Base-by-base conservation (phyloP, 2,329 filamentous ascomycete genomes). In the Magnaporthiopsis rhizophila region DNA sequence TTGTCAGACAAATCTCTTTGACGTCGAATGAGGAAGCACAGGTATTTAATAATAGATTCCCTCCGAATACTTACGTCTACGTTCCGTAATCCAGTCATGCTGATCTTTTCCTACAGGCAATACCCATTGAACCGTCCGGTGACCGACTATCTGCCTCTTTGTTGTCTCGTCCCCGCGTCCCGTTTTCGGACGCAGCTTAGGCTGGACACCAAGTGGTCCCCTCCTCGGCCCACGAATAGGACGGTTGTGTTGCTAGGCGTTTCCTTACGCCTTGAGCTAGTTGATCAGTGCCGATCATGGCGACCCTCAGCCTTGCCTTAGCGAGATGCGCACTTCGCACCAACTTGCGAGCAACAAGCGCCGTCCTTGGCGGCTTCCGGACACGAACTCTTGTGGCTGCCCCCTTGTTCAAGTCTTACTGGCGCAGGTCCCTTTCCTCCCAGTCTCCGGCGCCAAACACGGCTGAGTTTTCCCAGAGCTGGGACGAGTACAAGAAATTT, bases 401-500 rank as follows among this genome's bases (percentile, higher is more conserved):
- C 7, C 45, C 45, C 7, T n/a, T 53, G 45, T 9, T n/a, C 21
- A n/a, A 21, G 18, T 4, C 21, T 2, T 9, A 8, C 21, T 2
- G 45, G 7, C 45, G 21, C 45, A 53, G 45, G 45, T 3, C 21
- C 21, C 18, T 53, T 9, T 53, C 21, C 45, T n/a, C 18, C 8
- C 45, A 53, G 18, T 21, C 45, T 15, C 18, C 45, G 21, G 45
- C 45, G 45, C 21, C 45, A 53, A 30, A 30, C 18, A 62, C 24
- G 32, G 18, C 61, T 9, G 62, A 59, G n/a, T 61, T 56, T 61
- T 30, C 53, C 18, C 32, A 63, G 18, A 69, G 72, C 57, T 71
- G 80, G 67, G 72, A 79, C 30, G 73, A 74, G 4, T 82, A 78
- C 66, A 81, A 81, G 67, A 74, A 77, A 65, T 76, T 75, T 36